These are phyloP conservation scores for Plantago major DNA, from an alignment of 257 asterid genomes.

Conservation along the genomic window DNA sequence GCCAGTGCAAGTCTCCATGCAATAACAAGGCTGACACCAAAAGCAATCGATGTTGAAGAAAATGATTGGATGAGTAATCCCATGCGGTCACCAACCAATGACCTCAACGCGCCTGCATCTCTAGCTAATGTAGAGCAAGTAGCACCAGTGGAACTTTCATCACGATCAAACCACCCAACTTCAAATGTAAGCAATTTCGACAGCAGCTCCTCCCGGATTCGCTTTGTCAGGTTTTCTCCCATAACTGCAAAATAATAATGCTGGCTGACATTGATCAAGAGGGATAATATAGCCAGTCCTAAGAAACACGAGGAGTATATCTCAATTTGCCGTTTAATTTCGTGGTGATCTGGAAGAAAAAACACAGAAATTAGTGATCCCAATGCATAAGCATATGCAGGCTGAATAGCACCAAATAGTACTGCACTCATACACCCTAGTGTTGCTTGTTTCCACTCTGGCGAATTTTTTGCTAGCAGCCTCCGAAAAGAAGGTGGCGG, in stretches of 20 bases:
- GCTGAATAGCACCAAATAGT: conserved; percentile 55
- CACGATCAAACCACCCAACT: conserved; percentile 58
- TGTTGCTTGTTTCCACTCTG: conserved; percentile 56
- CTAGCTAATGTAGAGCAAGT: conserved; percentile 54
- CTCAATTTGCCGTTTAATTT: conserved; percentile 35
- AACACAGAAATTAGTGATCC: conserved; percentile 51
- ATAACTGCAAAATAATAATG: conserved; percentile 58
- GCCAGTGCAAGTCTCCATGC: conserved; percentile 55
- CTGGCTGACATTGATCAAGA: conserved; percentile 39
- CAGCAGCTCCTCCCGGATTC: conserved; percentile 52
- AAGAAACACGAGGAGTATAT: conserved; percentile 37
- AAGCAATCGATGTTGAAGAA: conserved; percentile 47
- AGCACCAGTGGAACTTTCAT: conserved; percentile 51
- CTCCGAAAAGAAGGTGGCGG: conserved; percentile 48
- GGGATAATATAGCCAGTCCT: conserved; percentile 48
- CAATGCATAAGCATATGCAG: conserved; percentile 42
- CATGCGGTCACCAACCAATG: conserved; percentile 58
- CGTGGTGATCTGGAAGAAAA: conserved; percentile 39
- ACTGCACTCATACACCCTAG: conserved; percentile 41
- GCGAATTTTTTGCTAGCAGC: conserved; percentile 48
- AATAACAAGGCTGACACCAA: conserved; percentile 46
- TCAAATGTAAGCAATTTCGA: conserved; percentile 62
- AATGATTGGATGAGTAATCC: conserved; percentile 44
- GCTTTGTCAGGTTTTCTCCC: conserved; percentile 59
- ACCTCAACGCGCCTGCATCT: conserved; percentile 61